Percentiles rank a stretch among this genome's conserved stretches.
Evolutionary conservation across 2,329 filamentous ascomycete species (phyloP).

Genomic region (Conoideocrella luteorostrata): DNA sequence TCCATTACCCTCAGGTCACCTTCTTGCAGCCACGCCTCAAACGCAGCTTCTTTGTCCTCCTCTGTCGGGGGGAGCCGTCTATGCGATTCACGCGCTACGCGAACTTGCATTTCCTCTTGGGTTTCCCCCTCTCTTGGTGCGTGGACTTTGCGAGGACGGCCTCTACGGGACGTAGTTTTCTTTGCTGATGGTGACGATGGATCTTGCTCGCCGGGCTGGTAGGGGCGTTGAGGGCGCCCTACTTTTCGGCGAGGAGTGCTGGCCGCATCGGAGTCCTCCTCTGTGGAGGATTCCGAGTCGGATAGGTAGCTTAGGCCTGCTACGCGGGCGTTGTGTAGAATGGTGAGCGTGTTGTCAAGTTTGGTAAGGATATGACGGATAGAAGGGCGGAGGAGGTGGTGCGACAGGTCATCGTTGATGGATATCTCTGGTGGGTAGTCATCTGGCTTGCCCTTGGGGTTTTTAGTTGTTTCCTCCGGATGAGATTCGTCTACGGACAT

Average conservation of each 20-base stretch:
- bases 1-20: constrained; percentile 17
- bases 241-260: constrained; percentile 14
- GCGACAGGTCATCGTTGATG: constrained; percentile 64
- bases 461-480: neutral
- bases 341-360: constrained; percentile 62
- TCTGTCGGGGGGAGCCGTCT: constrained; percentile 20
- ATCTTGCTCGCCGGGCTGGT: constrained; percentile 7
- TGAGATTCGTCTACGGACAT: constrained; percentile 1
- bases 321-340: constrained; percentile 61
- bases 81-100: constrained; percentile 39
- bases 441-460: no score
- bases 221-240: constrained; percentile 19
- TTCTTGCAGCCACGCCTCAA: constrained; percentile 27
- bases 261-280: constrained; percentile 27
- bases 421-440: constrained; percentile 49
- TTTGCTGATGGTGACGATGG: constrained; percentile 8
- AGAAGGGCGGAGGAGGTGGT: constrained; percentile 57
- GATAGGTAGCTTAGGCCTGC: constrained; percentile 35
- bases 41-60: constrained; percentile 22
- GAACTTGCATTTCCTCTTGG: constrained; percentile 37
- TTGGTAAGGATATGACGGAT: constrained; percentile 63
- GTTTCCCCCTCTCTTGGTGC: constrained; percentile 37
- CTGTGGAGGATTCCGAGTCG: constrained; percentile 31
- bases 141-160: constrained; percentile 35
- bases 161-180: no score